phyloP scores from a whole-genome alignment of 805 yeast genomes.

The Suhomyces sp. region DNA sequence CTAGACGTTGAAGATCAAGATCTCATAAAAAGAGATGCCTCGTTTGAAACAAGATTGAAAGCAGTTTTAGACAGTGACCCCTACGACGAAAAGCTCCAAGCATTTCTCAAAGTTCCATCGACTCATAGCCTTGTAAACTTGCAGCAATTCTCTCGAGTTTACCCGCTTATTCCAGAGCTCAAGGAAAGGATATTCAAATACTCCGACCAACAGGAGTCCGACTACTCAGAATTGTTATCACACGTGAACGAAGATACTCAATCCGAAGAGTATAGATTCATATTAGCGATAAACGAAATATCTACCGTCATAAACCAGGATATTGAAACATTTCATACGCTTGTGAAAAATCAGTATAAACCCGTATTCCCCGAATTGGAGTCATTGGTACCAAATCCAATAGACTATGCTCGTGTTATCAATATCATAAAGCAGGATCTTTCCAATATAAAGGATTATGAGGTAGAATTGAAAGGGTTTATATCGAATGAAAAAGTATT shows the following conservation, averaged over 20 bases:
- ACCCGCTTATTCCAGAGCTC: constrained; percentile 23
- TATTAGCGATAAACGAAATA: constrained; percentile 54
- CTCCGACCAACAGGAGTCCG: constrained; percentile 24
- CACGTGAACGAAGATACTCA: constrained; percentile 26
- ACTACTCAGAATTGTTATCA: constrained; percentile 32
- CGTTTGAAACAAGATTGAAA: background rate
- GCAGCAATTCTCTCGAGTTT: constrained; percentile 20
- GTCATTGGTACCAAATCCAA: constrained; percentile 57
- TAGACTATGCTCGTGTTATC: constrained; percentile 59
- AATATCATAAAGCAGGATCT: constrained; percentile 50
- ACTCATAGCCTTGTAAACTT: constrained; percentile 16
- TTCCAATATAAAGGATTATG: constrained; percentile 26
- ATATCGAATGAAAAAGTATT: constrained; percentile 65
- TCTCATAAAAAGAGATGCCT: no score
- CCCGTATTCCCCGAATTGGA: constrained; percentile 72
- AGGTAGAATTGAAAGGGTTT: constrained; percentile 37
- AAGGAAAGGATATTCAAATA: constrained; percentile 19
- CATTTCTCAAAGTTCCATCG: background rate
- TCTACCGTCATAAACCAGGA: constrained; percentile 56
- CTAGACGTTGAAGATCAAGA: no score
- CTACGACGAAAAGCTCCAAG: background rate
- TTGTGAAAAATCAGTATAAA: constrained; percentile 52
- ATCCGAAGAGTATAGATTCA: constrained; percentile 47
- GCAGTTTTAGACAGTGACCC: background rate
- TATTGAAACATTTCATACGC: constrained; percentile 47